Evolutionary conservation across 2,329 filamentous ascomycete species (phyloP), one percentile per base, ranked within the genome.

Genomic region (Stagonosporopsis tanaceti): DNA sequence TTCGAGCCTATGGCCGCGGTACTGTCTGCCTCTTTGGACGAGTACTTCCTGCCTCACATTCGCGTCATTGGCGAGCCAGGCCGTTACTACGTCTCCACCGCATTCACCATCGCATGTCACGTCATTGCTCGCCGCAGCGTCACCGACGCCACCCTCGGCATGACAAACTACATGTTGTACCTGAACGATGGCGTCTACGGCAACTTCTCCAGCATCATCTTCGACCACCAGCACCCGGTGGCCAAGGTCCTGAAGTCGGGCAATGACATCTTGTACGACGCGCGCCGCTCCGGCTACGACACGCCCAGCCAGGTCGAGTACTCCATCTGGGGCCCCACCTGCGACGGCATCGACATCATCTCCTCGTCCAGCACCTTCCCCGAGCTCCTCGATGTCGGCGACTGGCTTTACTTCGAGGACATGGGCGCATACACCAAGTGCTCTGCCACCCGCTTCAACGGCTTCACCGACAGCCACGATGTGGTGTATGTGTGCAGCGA

Each of bases 371-470:
- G 91, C 76, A 86, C 84, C 61, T 92, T 97, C 70, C 81, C 87
- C 32, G 87, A 90, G 50, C 85, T 90, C 45, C 81, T 99, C 40
- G 89, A 97, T 72, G 91, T 97, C 7, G 95, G 95, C 50, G 95
- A 99, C 77, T 99, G 95, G 95, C 84, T 99, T 52, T 99, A 96
- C 81, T 99, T 99, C 78, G 92, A 97, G 80, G 88, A 97, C 61
- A 99, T 99, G 95, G 95, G 95, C 53, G 94, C 95, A 24, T 99
- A 99, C 79, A 98, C 95, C 68, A 96, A 93, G 84, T 98, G 94
- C 84, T 97, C 93, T 59, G 94, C 95, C 62, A 99, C 95, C 55
- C 89, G 90, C 73, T 99, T 99, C 88, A 99, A 99, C 69, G 95
- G 95, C 63, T 99, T 98, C 80, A 91, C 89, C 52, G 92, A 98